Evolutionary conservation across 140 eudicot genomes (phyloP).

Genomic region (Flaveria floridana): DNA sequence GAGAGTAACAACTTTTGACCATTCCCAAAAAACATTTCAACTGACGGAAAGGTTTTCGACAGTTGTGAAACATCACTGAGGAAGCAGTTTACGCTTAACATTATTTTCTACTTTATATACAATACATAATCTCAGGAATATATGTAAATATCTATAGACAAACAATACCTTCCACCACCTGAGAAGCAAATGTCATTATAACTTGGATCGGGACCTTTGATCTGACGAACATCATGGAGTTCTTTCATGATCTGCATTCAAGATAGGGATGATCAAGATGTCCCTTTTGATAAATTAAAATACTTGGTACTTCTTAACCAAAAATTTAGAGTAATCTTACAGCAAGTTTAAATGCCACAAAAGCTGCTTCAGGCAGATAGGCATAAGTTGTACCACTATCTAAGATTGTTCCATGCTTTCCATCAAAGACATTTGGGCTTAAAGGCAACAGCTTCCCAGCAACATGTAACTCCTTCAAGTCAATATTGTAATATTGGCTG

Average conservation of each 20-base stretch:
- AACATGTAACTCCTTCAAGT: constrained; percentile 72
- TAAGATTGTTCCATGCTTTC: constrained; percentile 76
- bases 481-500: constrained; percentile 99
- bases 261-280: constrained; percentile 7
- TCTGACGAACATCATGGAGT: constrained; percentile 53
- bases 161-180: constrained; percentile 86
- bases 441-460: constrained; percentile 47
- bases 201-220: constrained; percentile 93
- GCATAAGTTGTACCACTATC: constrained; percentile 97
- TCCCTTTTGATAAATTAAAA: neutral
- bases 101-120: constrained; percentile 9
- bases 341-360: constrained; percentile 73
- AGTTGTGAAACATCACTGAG: constrained; percentile 76
- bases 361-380: constrained; percentile 86
- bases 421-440: constrained; percentile 59
- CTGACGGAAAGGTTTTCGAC: constrained; percentile 71
- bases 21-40: constrained; percentile 79
- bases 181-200: constrained; percentile 93
- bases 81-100: constrained; percentile 18
- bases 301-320: too few relatives aligned
- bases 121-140: neutral
- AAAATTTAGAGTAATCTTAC: constrained; percentile 44
- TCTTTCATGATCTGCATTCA: constrained; percentile 65
- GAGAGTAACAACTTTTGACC: constrained; percentile 77
- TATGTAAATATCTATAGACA: neutral